Conservation (phyloP, 1,284 basidiomycete genomes). For the Rhodotorula mucilaginosa region DNA sequence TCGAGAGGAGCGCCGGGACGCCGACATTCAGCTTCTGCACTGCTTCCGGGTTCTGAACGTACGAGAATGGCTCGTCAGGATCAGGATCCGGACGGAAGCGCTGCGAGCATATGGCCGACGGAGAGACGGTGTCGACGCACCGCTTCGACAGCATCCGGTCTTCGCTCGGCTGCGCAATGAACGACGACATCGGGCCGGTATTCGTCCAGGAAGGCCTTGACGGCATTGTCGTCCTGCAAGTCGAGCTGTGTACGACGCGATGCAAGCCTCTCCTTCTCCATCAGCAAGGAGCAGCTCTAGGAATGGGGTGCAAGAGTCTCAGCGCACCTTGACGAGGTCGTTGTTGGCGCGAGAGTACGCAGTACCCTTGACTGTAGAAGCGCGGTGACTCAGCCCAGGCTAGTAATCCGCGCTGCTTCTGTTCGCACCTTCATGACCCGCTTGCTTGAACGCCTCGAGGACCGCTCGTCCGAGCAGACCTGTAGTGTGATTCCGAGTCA, state of each 20-base stretch:
- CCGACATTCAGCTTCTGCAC: constrained; percentile 53
- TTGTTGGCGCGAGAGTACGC: constrained; percentile 61
- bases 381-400: background rate
- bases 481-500: constrained; percentile 1
- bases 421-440: constrained; percentile 28
- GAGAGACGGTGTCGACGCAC: constrained; percentile 49
- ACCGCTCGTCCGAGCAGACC: constrained; percentile 41
- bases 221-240: constrained; percentile 57
- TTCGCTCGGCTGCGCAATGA: constrained; percentile 78
- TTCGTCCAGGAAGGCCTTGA: constrained; percentile 56
- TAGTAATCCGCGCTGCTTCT: too few relatives aligned
- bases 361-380: constrained; percentile 56
- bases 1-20: constrained; percentile 52
- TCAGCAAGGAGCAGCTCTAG: background rate
- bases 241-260: constrained; percentile 54
- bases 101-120: background rate
- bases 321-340: constrained; percentile 52
- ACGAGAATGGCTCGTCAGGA: background rate
- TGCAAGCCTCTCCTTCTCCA: too few relatives aligned
- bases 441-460: constrained; percentile 12
- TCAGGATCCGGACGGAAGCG: too few relatives aligned
- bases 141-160: constrained; percentile 78
- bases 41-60: constrained; percentile 61
- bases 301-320: background rate
- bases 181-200: constrained; percentile 73